Evolutionary conservation across 1,139 yeast genomes (phyloP).

Genomic region (Chernovozyma aurita): DNA sequence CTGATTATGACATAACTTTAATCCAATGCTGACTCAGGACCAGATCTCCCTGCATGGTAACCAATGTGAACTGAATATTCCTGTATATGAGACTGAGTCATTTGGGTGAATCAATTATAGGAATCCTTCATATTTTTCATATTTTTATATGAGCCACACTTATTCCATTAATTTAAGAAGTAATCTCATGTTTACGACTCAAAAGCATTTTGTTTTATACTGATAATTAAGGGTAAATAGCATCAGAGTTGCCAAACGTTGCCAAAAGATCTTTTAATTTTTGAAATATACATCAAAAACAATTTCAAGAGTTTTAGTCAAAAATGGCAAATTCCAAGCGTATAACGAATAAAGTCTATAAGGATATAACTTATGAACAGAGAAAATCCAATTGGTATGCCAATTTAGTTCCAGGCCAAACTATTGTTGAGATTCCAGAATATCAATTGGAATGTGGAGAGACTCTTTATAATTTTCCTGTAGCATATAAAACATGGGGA

Average conservation of each 20-base stretch:
- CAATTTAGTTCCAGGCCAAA: conserved; percentile 72
- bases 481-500: conserved; percentile 97
- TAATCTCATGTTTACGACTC: conserved; percentile 11
- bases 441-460: conserved; percentile 82
- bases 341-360: conserved; percentile 11
- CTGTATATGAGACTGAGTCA: background rate
- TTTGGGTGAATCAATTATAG: background rate
- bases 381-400: conserved; percentile 59
- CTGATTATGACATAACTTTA: no score
- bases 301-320: no score
- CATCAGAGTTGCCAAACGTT: background rate
- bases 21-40: no score
- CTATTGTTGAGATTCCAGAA: conserved; percentile 74
- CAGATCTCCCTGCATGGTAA: no score
- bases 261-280: no score
- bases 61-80: no score
- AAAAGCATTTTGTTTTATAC: conserved; percentile 14
- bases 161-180: no score
- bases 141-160: no score
- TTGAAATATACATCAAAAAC: no score
- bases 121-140: background rate
- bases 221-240: conserved; percentile 3
- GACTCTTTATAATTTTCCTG: conserved; percentile 66
- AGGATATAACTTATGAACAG: conserved; percentile 45
- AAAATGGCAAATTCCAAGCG: background rate